These are phyloP conservation scores for Jaapia argillacea DNA, from an alignment of 768 basidiomycete genomes.

Conservation along the genomic window DNA sequence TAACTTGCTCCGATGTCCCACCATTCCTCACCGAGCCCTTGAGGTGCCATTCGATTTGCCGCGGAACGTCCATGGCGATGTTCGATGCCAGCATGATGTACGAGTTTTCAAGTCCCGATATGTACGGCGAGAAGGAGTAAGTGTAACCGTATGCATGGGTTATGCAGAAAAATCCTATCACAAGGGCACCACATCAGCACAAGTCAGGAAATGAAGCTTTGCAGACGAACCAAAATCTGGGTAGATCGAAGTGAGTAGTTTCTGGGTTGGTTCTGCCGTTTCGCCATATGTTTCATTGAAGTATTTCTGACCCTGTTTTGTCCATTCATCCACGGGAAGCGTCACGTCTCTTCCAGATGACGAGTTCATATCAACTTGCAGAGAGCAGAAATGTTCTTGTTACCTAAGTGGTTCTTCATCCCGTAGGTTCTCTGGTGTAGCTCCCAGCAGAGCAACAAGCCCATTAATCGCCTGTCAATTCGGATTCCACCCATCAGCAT, in stretches of 20 bases:
- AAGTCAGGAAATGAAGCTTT: not conserved
- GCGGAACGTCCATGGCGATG: constrained; percentile 8
- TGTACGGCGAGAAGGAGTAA: constrained; percentile 5
- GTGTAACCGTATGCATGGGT: constrained; percentile 6
- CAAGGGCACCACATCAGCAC: not conserved
- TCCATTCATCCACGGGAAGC: not conserved
- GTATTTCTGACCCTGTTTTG: not conserved
- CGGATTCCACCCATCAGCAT: not conserved
- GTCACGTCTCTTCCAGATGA: not conserved
- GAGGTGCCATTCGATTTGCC: constrained; percentile 10
- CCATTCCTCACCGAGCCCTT: constrained; percentile 7
- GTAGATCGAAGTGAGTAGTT: constrained; percentile 3
- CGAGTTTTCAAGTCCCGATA: constrained; percentile 5
- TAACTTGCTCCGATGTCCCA: constrained; percentile 7
- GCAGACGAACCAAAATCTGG: constrained; percentile 7
- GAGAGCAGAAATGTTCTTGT: not conserved
- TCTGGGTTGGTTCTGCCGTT: constrained; percentile 3
- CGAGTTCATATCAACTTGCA: not conserved
- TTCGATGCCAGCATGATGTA: constrained; percentile 6
- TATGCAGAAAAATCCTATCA: constrained; percentile 7
- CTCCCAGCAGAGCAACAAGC: constrained; percentile 4
- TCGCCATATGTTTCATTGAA: constrained; percentile 6
- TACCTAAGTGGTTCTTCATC: constrained; percentile 6
- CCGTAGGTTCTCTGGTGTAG: constrained; percentile 6
- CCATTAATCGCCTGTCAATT: constrained; percentile 6